Conservation (phyloP, 257 asterid species). For the Solanum piurae region DNA sequence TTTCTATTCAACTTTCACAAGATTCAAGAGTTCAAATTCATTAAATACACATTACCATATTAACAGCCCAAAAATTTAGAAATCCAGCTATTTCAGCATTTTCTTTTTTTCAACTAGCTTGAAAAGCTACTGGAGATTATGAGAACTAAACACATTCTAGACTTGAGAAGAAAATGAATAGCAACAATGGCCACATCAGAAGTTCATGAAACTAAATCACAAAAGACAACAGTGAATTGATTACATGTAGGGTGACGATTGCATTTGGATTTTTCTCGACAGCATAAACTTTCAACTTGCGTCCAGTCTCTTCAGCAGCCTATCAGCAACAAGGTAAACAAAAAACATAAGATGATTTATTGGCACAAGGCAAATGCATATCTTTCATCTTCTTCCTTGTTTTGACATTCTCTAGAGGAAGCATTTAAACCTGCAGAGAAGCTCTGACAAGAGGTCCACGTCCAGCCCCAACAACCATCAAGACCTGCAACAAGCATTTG, state of each 20-base stretch:
- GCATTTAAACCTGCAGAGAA: slow-evolving; percentile 60
- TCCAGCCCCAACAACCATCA: slow-evolving; percentile 99
- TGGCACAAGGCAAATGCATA: neutral
- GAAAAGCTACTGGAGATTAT: neutral
- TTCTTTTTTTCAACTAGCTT: neutral
- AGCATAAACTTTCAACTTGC: slow-evolving; percentile 86
- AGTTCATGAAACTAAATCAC: neutral
- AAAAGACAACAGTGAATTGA: slow-evolving; percentile 4
- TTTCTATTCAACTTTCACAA: neutral
- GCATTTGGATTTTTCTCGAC: slow-evolving; percentile 99
- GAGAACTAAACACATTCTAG: neutral
- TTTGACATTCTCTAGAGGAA: slow-evolving; percentile 3
- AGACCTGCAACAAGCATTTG: slow-evolving; percentile 36
- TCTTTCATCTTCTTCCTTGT: neutral
- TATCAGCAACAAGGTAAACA: slow-evolving; percentile 13
- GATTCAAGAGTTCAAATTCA: neutral
- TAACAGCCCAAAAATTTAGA: neutral
- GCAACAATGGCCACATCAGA: neutral
- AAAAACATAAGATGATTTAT: neutral
- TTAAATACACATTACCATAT: neutral
- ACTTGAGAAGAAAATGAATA: neutral
- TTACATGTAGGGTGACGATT: slow-evolving; percentile 91
- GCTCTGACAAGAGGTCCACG: slow-evolving; percentile 99
- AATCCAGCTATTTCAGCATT: neutral
- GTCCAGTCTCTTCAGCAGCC: slow-evolving; percentile 98